Base-by-base conservation (phyloP, 176 grass and related monocot species). In the Triticum dicoccoides region DNA sequence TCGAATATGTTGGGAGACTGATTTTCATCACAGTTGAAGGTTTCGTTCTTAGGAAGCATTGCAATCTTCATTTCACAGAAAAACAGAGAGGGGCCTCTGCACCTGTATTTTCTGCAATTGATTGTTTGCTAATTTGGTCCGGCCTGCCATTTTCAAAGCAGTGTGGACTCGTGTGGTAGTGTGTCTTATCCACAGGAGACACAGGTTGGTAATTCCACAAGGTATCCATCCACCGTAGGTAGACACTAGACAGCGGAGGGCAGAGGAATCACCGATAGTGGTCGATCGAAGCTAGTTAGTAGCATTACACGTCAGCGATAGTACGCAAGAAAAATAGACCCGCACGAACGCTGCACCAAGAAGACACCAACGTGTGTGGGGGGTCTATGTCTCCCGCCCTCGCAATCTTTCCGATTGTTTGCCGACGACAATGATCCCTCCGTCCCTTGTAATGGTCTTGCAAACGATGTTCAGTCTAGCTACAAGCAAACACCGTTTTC, bases 181-280 rank as follows among this genome's bases (percentile, higher is more conserved):
- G 65, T 13, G 29, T 85, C 61, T 13, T 77, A 18, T 77, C 83
- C 20, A 77, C 21, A n/a, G 3, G 29, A 81, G 62, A 27, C 38
- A 41, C 30, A 34, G n/a, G 32, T 24, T 2, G 52, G 27, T 41
- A 64, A 27, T 14, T 82, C 47, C 8, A 70, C 80, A 80, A 54
- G 54, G 27, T 44, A 85, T 56, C 74, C 44, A 84, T 54, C 75
- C 45, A 86, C 47, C 32, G 33, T 9, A 59, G 33, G 75, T 13
- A 42, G n/a, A 13, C 59, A 74, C 6, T 59, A 21, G 56, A 59
- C 56, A 59, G 10, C 32, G 30, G 30, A 30, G 49, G 39, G 42
- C 12, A 56, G 34, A 58, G 18, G 72, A 65, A 75, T 18, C 37
- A 49, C 35, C 14, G 15, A 3, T 5, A 15, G 9, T 5, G 52